phyloP scores from a whole-genome alignment of 805 yeast genomes.

The Sugiyamaella smithiae region DNA sequence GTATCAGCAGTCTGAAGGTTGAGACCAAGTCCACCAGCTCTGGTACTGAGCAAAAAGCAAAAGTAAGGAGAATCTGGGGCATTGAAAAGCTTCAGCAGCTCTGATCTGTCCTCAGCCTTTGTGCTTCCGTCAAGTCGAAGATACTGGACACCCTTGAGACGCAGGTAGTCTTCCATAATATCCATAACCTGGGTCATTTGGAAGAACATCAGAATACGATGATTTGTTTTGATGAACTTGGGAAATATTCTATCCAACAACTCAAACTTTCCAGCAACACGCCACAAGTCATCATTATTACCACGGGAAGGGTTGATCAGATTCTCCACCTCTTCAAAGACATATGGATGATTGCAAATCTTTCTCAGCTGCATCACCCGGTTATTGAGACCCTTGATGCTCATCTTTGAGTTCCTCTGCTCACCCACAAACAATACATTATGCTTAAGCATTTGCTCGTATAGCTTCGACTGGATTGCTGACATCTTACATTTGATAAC shows the following conservation, averaged over 20 bases:
- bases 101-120: conserved; percentile 93
- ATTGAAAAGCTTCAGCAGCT: conserved; percentile 72
- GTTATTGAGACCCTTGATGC: conserved; percentile 83
- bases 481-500: conserved; percentile 94
- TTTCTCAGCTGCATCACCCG: conserved; percentile 94
- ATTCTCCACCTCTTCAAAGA: conserved; percentile 90
- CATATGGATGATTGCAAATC: conserved; percentile 97
- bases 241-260: conserved; percentile 84
- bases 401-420: conserved; percentile 36
- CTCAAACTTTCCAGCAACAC: conserved; percentile 95
- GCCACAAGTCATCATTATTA: conserved; percentile 79
- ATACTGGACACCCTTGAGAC: conserved; percentile 68
- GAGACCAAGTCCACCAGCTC: conserved; percentile 98
- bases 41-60: conserved; percentile 83
- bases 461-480: conserved; percentile 74
- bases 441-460: conserved; percentile 87
- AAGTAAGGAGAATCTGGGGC: conserved; percentile 83
- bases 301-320: conserved; percentile 66
- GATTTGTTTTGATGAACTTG: conserved; percentile 80
- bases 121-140: conserved; percentile 93
- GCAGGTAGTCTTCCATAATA: conserved; percentile 92
- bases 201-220: conserved; percentile 87
- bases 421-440: conserved; percentile 74
- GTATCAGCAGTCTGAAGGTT: conserved; percentile 97
- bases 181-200: conserved; percentile 99